phyloP scores from a whole-genome alignment of 2,329 filamentous ascomycete species.

The Hymenoscyphus scutula region DNA sequence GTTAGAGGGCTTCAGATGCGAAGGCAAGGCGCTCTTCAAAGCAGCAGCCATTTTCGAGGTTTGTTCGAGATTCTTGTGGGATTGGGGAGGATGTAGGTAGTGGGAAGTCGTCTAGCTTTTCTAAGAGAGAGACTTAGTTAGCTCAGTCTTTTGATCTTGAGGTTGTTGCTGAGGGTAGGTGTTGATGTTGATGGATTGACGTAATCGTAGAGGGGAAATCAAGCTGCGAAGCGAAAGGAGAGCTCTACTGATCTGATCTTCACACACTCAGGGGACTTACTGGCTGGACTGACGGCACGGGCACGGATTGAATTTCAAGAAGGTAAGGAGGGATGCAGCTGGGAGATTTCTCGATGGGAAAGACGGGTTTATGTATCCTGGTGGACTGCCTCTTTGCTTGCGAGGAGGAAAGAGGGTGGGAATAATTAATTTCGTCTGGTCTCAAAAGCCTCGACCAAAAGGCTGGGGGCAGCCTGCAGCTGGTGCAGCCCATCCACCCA shows the following conservation, averaged over 20 bases:
- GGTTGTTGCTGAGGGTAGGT: not conserved
- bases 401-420: not conserved
- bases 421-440: conserved; percentile 23
- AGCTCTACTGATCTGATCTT: not conserved
- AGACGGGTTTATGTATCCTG: conserved; percentile 15
- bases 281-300: not conserved
- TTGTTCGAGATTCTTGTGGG: not conserved
- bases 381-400: conserved; percentile 10
- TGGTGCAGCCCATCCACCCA: not conserved
- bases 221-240: not conserved
- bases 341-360: not conserved
- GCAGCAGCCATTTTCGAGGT: conserved; percentile 59
- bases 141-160: conserved; percentile 9
- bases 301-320: conserved; percentile 3
- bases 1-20: conserved; percentile 65
- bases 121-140: conserved; percentile 1
- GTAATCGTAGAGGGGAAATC: conserved; percentile 14
- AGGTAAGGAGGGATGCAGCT: conserved; percentile 9
- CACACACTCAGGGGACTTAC: not conserved
- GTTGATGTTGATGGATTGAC: conserved; percentile 14
- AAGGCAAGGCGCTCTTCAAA: conserved; percentile 73
- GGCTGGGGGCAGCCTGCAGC: not conserved
- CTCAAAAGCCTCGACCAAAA: conserved; percentile 19
- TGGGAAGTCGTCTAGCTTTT: not conserved
- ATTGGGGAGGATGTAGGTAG: not conserved